Base-by-base conservation (phyloP, 164 flowering plant species). In the Akebia trifoliata region DNA sequence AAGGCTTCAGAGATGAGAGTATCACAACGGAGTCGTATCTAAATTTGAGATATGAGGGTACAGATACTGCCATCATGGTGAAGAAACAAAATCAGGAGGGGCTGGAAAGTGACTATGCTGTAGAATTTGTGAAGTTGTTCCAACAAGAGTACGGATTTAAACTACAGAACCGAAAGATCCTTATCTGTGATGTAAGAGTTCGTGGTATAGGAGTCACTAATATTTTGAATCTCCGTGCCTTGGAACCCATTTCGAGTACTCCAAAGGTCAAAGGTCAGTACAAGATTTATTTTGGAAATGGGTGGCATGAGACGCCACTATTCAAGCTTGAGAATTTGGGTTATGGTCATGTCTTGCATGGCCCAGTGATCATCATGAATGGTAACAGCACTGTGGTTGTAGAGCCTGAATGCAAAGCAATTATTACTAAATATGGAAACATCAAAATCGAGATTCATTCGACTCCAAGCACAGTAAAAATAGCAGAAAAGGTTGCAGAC, bases 21-120 rank as follows among this genome's bases (percentile, higher is more conserved):
- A 79, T 87, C 57, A 62, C 62, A 21, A 77, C 77, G 1, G 97
- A 90, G 61, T 73, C 87, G 7, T 93, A 74, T 69, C 61, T 93
- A 40, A 90, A 93, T 66, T 63, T 93, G 68, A 79, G 99, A 57
- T 90, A 93, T 57, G 95, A 93, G 65, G 99, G 99, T 44, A 93
- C 97, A 8, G 99, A 93, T 72, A 90, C 99, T 53, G 83, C 95
- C n/a, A 93, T 93, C 64, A 93, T 90, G 99, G 97, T 87, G 24
- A 84, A 82, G 75, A 65, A 72, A 48, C 76, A 38, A 20, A 49
- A 56, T 31, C 72, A 69, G 39, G 79, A 71, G 61, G 74, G 72
- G 26, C 49, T 51, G 8, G 61, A 47, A 62, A 71, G 26, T 58
- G 87, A 86, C 64, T 93, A 80, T 67, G 87, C 90, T 21, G 60